phyloP scores from a whole-genome alignment of 2,329 filamentous ascomycete species.

The Penicillium polonicum region DNA sequence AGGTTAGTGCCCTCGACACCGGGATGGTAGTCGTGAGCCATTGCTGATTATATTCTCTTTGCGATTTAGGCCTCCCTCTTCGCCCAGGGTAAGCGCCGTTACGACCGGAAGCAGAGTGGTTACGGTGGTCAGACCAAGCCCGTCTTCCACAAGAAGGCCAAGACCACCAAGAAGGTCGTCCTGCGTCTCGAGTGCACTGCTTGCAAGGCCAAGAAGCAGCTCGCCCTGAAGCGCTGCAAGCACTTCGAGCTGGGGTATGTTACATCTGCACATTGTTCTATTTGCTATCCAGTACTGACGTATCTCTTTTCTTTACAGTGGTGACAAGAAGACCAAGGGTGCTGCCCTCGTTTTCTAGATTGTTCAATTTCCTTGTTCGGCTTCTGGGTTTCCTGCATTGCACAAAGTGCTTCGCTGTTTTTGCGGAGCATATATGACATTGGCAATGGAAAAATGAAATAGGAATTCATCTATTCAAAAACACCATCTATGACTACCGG shows the following conservation, averaged over 20 bases:
- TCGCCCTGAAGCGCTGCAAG: constrained; percentile 99
- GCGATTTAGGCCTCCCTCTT: constrained; percentile 73
- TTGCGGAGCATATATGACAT: constrained; percentile 39
- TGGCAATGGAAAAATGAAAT: constrained; percentile 46
- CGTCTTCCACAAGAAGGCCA: constrained; percentile 99
- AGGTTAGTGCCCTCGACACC: constrained; percentile 55
- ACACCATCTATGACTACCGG: constrained; percentile 36
- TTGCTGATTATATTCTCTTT: constrained; percentile 26
- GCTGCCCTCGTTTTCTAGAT: constrained; percentile 98
- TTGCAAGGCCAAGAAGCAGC: constrained; percentile 98
- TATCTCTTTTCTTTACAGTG: constrained; percentile 57
- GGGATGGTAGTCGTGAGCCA: constrained; percentile 19
- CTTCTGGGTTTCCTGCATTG: constrained; percentile 44
- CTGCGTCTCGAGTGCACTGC: constrained; percentile 94
- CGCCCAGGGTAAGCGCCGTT: constrained; percentile 99
- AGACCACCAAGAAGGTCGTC: constrained; percentile 99
- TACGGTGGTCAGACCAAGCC: constrained; percentile 99
- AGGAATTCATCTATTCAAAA: constrained; percentile 42
- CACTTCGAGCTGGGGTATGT: constrained; percentile 99
- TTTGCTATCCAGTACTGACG: constrained; percentile 43
- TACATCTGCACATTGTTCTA: constrained; percentile 6
- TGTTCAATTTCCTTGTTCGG: constrained; percentile 46
- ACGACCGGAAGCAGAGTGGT: constrained; percentile 98
- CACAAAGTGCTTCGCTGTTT: constrained; percentile 33
- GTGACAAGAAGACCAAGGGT: constrained; percentile 99